Conservation (phyloP, 192 early-diverging fungal genomes). For the Endogone sp. region DNA sequence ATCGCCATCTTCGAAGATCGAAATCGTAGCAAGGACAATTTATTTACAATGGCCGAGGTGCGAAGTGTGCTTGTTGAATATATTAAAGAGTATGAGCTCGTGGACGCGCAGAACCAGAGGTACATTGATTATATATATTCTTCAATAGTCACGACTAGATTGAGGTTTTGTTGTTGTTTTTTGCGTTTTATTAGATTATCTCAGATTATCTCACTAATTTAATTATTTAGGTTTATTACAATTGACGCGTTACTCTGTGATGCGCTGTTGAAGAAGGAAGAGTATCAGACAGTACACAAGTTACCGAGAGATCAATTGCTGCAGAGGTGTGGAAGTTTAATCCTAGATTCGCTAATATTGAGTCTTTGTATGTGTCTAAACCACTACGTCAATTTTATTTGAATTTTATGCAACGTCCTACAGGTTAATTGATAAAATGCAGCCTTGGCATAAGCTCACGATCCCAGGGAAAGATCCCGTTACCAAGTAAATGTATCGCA, state of each 20-base stretch:
- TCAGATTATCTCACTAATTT: background rate
- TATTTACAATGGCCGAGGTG: conserved; percentile 58
- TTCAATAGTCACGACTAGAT: background rate
- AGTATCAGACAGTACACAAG: conserved; percentile 50
- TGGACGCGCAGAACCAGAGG: conserved; percentile 47
- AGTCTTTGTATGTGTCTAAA: no score
- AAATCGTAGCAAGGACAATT: conserved; percentile 41
- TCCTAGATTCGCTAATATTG: no score
- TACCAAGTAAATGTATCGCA: background rate
- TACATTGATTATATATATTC: background rate
- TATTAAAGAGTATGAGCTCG: conserved; percentile 53
- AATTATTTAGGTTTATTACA: conserved; percentile 30
- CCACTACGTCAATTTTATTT: no score
- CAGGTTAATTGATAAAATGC: conserved; percentile 46
- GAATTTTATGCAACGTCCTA: no score
- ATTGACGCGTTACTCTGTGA: conserved; percentile 66
- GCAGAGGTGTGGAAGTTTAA: conserved; percentile 20
- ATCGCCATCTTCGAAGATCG: conserved; percentile 49
- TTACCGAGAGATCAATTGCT: conserved; percentile 57
- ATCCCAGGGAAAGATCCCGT: conserved; percentile 41
- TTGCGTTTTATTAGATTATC: no score
- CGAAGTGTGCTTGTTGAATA: conserved; percentile 58
- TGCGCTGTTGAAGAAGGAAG: conserved; percentile 62
- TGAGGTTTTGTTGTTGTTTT: background rate
- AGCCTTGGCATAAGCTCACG: conserved; percentile 43